Evolutionary conservation across 2,329 filamentous ascomycete species (phyloP).

Genomic region (Trichoderma atrobrunneum): DNA sequence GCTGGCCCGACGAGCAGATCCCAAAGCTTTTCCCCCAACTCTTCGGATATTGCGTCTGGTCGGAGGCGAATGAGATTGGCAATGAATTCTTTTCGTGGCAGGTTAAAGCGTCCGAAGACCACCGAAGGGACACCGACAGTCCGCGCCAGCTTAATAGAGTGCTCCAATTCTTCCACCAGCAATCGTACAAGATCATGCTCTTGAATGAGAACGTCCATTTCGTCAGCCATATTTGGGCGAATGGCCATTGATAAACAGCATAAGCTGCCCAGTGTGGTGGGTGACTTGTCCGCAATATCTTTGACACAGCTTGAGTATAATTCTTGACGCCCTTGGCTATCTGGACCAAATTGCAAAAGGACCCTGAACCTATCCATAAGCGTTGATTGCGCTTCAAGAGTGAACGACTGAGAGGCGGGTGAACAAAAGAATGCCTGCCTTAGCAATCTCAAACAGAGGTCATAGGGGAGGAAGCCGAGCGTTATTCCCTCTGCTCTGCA

Average conservation of each 20-base stretch:
- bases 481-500: constrained; percentile 35
- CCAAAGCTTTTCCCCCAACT: constrained; percentile 67
- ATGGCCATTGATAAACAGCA: constrained; percentile 58
- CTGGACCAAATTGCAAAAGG: constrained; percentile 57
- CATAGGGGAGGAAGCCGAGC: constrained; percentile 44
- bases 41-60: constrained; percentile 59
- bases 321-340: constrained; percentile 52
- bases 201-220: constrained; percentile 56
- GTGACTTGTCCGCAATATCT: constrained; percentile 63
- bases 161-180: constrained; percentile 63
- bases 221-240: constrained; percentile 44
- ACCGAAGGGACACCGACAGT: constrained; percentile 41
- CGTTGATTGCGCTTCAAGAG: constrained; percentile 61
- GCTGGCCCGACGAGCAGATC: constrained; percentile 65
- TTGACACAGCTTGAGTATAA: constrained; percentile 66
- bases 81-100: constrained; percentile 57
- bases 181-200: constrained; percentile 62
- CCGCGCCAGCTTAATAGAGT: constrained; percentile 41
- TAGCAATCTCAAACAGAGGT: constrained; percentile 63
- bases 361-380: constrained; percentile 60
- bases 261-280: constrained; percentile 69
- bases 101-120: constrained; percentile 48
- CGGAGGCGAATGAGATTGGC: constrained; percentile 57
- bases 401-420: constrained; percentile 52
- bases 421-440: constrained; percentile 64